Evolutionary conservation across 2,329 filamentous ascomycete genomes (phyloP).

Genomic region (Blastomyces silverae): DNA sequence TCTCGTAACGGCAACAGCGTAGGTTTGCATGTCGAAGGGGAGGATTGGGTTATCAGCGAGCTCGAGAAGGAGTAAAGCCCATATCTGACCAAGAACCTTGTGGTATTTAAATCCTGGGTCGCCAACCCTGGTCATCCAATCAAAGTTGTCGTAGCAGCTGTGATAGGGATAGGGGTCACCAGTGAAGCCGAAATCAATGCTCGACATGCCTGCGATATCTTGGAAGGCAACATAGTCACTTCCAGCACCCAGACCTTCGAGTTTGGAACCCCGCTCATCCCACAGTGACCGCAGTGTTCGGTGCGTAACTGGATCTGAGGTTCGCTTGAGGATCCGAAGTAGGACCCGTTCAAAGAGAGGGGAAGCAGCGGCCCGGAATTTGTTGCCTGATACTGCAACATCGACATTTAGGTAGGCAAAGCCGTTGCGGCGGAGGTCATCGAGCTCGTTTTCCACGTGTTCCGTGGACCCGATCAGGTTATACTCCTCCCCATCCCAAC

Average conservation of each 20-base stretch:
- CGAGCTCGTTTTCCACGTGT: slow-evolving; percentile 78
- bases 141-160: slow-evolving; percentile 83
- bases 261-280: slow-evolving; percentile 53
- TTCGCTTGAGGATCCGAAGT: slow-evolving; percentile 63
- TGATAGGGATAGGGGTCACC: slow-evolving; percentile 64
- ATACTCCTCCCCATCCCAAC: slow-evolving; percentile 91
- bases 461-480: slow-evolving; percentile 93
- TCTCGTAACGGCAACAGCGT: slow-evolving; percentile 57
- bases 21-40: slow-evolving; percentile 71
- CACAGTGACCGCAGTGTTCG: slow-evolving; percentile 67
- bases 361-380: slow-evolving; percentile 72
- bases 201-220: slow-evolving; percentile 80
- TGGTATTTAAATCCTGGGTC: slow-evolving; percentile 84
- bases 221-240: slow-evolving; percentile 89
- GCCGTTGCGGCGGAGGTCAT: slow-evolving; percentile 63
- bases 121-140: slow-evolving; percentile 72
- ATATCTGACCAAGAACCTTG: slow-evolving; percentile 67
- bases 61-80: slow-evolving; percentile 76
- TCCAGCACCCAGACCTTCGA: slow-evolving; percentile 64
- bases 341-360: slow-evolving; percentile 71
- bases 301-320: slow-evolving; percentile 65
- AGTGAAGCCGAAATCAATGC: slow-evolving; percentile 73
- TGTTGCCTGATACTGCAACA: slow-evolving; percentile 65
- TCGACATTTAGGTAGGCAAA: slow-evolving; percentile 91
- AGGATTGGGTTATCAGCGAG: slow-evolving; percentile 73